Conservation (phyloP, 495 filamentous ascomycete genomes). For the Lindgomyces ingoldianus region DNA sequence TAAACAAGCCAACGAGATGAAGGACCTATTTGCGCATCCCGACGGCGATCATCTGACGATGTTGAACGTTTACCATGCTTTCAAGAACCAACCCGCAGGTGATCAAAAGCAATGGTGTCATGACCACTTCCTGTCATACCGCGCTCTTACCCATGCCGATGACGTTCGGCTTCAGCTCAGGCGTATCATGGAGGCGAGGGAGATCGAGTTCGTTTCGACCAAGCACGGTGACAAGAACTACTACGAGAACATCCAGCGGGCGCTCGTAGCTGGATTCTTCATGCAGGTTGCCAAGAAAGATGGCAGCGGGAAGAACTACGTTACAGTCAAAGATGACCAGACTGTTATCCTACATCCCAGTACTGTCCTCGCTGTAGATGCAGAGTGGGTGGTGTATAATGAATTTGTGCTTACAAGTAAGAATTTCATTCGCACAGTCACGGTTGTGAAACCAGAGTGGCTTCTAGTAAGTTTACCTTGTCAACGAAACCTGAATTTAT, state of each 20-base stretch:
- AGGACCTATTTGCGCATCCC: conserved; percentile 83
- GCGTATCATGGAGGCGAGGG: conserved; percentile 92
- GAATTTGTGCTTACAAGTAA: conserved; percentile 97
- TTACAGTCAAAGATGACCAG: conserved; percentile 92
- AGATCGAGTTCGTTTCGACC: conserved; percentile 80
- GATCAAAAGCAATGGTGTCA: conserved; percentile 91
- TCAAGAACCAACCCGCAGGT: conserved; percentile 74
- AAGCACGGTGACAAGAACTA: conserved; percentile 95
- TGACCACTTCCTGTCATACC: conserved; percentile 92
- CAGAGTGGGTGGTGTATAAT: conserved; percentile 97
- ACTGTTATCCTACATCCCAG: conserved; percentile 90
- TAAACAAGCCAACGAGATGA: conserved; percentile 98
- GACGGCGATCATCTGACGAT: conserved; percentile 96
- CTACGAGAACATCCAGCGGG: conserved; percentile 93
- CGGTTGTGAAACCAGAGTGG: conserved; percentile 74
- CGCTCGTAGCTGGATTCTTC: conserved; percentile 95
- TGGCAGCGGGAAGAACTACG: conserved; percentile 74
- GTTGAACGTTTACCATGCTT: conserved; percentile 97
- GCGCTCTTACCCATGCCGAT: conserved; percentile 86
- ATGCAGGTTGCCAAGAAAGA: conserved; percentile 99
- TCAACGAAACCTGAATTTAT: background rate
- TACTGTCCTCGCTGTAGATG: conserved; percentile 79
- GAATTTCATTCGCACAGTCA: conserved; percentile 75
- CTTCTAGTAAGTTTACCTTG: conserved; percentile 67
- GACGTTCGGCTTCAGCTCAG: conserved; percentile 88